These are phyloP conservation scores for Endoconidiophora laricicola DNA, from an alignment of 2,329 filamentous ascomycete genomes.

Conservation along the genomic window DNA sequence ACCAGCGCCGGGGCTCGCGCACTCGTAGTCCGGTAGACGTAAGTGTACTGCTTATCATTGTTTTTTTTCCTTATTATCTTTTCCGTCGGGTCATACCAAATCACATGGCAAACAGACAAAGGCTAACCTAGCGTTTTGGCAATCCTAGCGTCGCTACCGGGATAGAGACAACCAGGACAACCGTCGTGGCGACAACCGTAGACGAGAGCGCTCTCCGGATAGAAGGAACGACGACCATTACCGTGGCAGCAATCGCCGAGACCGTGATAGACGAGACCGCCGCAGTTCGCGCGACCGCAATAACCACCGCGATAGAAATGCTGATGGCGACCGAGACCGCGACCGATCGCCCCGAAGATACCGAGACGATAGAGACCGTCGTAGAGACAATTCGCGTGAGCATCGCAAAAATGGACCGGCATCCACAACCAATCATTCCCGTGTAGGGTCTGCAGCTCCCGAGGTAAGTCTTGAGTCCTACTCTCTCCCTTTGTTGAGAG, in stretches of 20 bases:
- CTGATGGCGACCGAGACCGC: slow-evolving; percentile 38
- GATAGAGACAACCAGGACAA: slow-evolving; percentile 33
- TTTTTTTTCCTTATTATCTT: not conserved
- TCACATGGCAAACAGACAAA: slow-evolving; percentile 14
- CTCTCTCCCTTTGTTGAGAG: not conserved
- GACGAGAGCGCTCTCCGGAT: slow-evolving; percentile 54
- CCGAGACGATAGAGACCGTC: slow-evolving; percentile 47
- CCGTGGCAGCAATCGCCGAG: slow-evolving; percentile 35
- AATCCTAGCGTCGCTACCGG: slow-evolving; percentile 38
- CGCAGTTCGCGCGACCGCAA: slow-evolving; percentile 35
- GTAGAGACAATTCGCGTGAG: slow-evolving; percentile 19
- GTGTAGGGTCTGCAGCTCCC: slow-evolving; percentile 28
- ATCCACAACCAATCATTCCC: slow-evolving; percentile 23
- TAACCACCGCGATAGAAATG: slow-evolving; percentile 43
- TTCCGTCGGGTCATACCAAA: slow-evolving; percentile 5
- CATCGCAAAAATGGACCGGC: slow-evolving; percentile 50
- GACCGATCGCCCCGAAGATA: slow-evolving; percentile 32
- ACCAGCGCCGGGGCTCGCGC: slow-evolving; percentile 38
- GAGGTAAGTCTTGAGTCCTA: slow-evolving; percentile 36
- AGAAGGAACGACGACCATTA: slow-evolving; percentile 49
- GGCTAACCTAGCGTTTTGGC: slow-evolving; percentile 23
- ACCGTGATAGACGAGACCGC: slow-evolving; percentile 23
- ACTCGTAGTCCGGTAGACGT: slow-evolving; percentile 47
- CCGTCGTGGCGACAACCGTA: slow-evolving; percentile 41
- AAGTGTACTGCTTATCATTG: slow-evolving; percentile 21